These are phyloP conservation scores for Aspergillus clavatus DNA, from an alignment of 2,329 filamentous ascomycete genomes.

Conservation along the genomic window DNA sequence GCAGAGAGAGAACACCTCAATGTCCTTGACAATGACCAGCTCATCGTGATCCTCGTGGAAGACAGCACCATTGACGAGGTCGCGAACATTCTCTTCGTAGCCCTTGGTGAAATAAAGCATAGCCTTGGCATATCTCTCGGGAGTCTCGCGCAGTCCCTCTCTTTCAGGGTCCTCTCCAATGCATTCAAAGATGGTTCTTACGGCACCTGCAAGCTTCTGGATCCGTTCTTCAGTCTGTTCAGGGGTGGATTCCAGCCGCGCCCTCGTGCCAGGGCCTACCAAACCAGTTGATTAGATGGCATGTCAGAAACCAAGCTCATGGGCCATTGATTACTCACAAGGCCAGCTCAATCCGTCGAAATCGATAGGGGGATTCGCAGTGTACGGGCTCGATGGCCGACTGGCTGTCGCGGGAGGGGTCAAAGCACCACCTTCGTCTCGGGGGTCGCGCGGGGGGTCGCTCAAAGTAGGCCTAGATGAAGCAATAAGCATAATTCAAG, in stretches of 20 bases:
- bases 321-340: constrained; percentile 38
- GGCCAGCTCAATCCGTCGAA: constrained; percentile 51
- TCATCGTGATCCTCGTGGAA: constrained; percentile 97
- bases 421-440: constrained; percentile 48
- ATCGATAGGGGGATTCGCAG: constrained; percentile 46
- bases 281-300: constrained; percentile 8
- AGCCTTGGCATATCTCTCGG: constrained; percentile 87
- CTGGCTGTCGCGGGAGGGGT: constrained; percentile 51
- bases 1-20: constrained; percentile 89
- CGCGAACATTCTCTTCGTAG: constrained; percentile 88
- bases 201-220: constrained; percentile 58
- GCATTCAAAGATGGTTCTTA: constrained; percentile 61
- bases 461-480: constrained; percentile 32
- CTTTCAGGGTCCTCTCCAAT: constrained; percentile 62
- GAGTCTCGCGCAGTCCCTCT: constrained; percentile 61
- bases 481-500: not conserved
- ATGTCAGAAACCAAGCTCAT: not conserved
- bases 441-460: constrained; percentile 50
- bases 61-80: constrained; percentile 88
- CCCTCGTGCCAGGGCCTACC: constrained; percentile 44
- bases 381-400: constrained; percentile 48
- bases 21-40: constrained; percentile 96
- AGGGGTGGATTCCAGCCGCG: constrained; percentile 53
- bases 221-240: constrained; percentile 55
- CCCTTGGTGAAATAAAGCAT: constrained; percentile 95